Conservation (phyloP, 2,329 filamentous ascomycete genomes). For the Cucurbitaria berberidis region DNA sequence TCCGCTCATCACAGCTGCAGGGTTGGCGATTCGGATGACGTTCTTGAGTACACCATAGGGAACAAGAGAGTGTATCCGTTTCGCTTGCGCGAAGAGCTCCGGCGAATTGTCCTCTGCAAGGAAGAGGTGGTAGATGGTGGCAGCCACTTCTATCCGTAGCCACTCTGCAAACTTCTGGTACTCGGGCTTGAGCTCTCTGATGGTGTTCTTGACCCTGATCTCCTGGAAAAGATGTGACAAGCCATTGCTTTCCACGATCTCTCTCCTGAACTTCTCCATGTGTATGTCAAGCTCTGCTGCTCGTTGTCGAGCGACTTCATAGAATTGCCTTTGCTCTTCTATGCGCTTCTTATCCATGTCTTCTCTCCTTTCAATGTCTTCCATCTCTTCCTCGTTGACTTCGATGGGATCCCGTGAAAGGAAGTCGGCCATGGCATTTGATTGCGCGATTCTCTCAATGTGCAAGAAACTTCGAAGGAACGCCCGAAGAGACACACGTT, state of each 20-base stretch:
- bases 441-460: conserved; percentile 82
- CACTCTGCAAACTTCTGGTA: conserved; percentile 99
- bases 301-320: conserved; percentile 89
- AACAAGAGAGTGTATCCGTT: conserved; percentile 91
- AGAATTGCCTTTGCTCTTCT: conserved; percentile 92
- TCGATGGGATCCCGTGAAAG: conserved; percentile 74
- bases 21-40: conserved; percentile 94
- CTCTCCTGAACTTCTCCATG: conserved; percentile 81
- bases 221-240: conserved; percentile 91
- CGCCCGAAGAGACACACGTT: conserved; percentile 87
- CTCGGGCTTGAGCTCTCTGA: conserved; percentile 87
- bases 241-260: conserved; percentile 78
- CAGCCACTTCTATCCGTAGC: conserved; percentile 95
- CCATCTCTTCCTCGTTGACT: conserved; percentile 79
- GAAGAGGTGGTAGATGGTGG: conserved; percentile 96
- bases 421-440: conserved; percentile 84
- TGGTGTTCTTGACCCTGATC: conserved; percentile 86
- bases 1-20: conserved; percentile 94
- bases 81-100: conserved; percentile 91
- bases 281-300: conserved; percentile 94
- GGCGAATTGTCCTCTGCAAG: conserved; percentile 97
- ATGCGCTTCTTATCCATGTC: conserved; percentile 85
- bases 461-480: conserved; percentile 87
- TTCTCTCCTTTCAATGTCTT: conserved; percentile 81
- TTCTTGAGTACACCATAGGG: conserved; percentile 95